Evolutionary conservation across 2,329 filamentous ascomycete genomes (phyloP), one percentile per base, ranked within the genome.

Genomic region (Coniella lustricola): DNA sequence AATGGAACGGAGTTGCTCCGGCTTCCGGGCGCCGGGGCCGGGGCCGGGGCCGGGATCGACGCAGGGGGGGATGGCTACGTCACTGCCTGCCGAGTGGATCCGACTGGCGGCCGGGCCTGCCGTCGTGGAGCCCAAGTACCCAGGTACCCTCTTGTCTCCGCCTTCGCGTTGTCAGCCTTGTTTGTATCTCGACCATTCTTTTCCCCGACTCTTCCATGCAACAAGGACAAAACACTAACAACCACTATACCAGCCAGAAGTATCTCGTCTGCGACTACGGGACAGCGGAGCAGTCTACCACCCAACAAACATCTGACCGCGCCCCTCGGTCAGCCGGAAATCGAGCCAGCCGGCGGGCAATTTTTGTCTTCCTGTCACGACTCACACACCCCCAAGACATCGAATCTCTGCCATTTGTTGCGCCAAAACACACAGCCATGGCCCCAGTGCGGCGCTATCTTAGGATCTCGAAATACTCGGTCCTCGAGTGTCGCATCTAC

Each of bases 401-500:
- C n/a, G n/a, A n/a, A 10, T 29, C 25, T 29, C 33, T 14, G 10
- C n/a, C 20, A 14, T 14, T 16, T 20, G 17, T 17, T 32, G 32
- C 13, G 18, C 22, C 22, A 22, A 32, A 14, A 10, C 8, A 4
- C 13, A 9, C 42, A 44, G 39, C 37, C 37, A 96, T 96, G 90
- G 85, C 90, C 12, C 90, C 90, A 10, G 81, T 95, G 41, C 82
- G 90, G 51, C 81, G 90, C 59, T 96, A 97, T 64, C 76, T 97
- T 48, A 82, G 91, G 45, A 95, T 97, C 58, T 91, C 87, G 48
- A 90, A 91, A 63, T 87, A 89, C 66, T 95, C 91, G 4, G 90
- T 96, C 29, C 77, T 98, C n/a, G 93, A 98, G 75, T 90, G 88
- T 55, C 90, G 90, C 56, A 93, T 98, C 57, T 97, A 97, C 67